Base-by-base conservation (phyloP, 2,329 filamentous ascomycete species). In the Colletotrichum sp. region DNA sequence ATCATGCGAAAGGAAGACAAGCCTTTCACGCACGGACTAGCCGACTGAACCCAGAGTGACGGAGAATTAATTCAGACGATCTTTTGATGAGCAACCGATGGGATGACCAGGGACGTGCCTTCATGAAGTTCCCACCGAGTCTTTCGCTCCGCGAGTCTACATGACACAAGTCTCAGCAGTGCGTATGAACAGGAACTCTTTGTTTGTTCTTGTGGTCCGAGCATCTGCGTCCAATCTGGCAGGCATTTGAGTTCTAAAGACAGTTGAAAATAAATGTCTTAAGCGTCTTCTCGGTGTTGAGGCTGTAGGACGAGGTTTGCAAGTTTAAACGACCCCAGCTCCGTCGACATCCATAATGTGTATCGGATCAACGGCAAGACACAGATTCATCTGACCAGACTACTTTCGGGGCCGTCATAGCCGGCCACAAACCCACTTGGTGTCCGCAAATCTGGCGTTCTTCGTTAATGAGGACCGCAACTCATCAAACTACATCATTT, bases 31-130 rank as follows among this genome's bases (percentile, higher is more conserved):
- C 43, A 48, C 43, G 43, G 43, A 12, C 43, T 48, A 48, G n/a
- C 0, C 10, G n/a, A 48, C 10, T 13, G 9, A 21, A 21, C 18
- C 9, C 0, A 48, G 10, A 0, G 10, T 7, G 43, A n/a, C 0
- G 43, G n/a, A 48, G 6, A 1, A 4, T 48, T 21, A 21, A 21
- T 48, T 48, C n/a, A 48, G 43, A 21, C 10, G 43, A 48, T 48
- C 1, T 48, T 21, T 48, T 48, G 43, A 48, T 48, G 43, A 1
- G 0, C 43, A 1, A 0, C 18, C 43, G 43, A 21, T 3, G 18
- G 43, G 43, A n/a, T 4, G 43, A 48, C 10, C 6, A 48, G 43
- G 18, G 43, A 48, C n/a, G 43, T n/a, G 18, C n/a, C n/a, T 12
- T 48, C 10, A 4, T 21, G 43, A 48, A 21, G 0, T 21, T 43